Percentiles rank a stretch among this genome's conserved stretches.
phyloP scores from a whole-genome alignment of 1,139 yeast genomes.

The Entelexis paramagnoliae region DNA sequence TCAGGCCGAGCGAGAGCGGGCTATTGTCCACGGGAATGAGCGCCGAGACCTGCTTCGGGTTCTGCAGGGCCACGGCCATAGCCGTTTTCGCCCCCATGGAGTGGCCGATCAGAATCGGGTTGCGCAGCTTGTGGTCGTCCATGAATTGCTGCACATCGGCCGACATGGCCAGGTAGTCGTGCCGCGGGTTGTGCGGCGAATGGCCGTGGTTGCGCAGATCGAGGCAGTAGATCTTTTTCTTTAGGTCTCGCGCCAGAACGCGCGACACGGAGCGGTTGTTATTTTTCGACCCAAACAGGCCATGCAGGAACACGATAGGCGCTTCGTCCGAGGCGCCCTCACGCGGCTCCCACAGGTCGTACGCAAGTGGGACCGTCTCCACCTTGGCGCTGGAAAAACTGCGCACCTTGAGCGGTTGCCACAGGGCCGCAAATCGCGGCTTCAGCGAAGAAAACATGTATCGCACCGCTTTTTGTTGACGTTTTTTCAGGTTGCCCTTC shows the following conservation, averaged over 20 bases:
- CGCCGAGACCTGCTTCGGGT: slow-evolving; percentile 54
- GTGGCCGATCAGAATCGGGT: slow-evolving; percentile 74
- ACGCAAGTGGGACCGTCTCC: slow-evolving; percentile 30
- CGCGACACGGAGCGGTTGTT: slow-evolving; percentile 72
- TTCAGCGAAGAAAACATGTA: not conserved
- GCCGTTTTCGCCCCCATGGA: slow-evolving; percentile 97
- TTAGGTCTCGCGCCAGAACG: slow-evolving; percentile 31
- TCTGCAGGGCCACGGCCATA: slow-evolving; percentile 71
- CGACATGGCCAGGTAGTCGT: slow-evolving; percentile 73
- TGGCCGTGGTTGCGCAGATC: slow-evolving; percentile 87
- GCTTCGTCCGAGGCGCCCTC: slow-evolving; percentile 18
- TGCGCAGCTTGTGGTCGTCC: slow-evolving; percentile 36
- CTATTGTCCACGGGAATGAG: slow-evolving; percentile 82
- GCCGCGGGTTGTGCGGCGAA: slow-evolving; percentile 63
- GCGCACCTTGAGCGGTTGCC: not conserved
- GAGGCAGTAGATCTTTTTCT: slow-evolving; percentile 47
- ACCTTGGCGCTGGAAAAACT: not conserved
- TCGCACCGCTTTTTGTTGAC: not conserved
- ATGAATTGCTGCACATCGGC: slow-evolving; percentile 75
- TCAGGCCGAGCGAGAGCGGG: slow-evolving; percentile 57
- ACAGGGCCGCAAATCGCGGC: not conserved
- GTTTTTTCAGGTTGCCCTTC: not conserved
- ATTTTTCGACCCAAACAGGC: slow-evolving; percentile 71
- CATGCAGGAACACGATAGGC: slow-evolving; percentile 75
- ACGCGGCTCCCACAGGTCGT: slow-evolving; percentile 34